Evolutionary conservation across 805 yeast genomes (phyloP), one percentile per base, ranked within the genome.

Genomic region (Barnettozyma siamensis): DNA sequence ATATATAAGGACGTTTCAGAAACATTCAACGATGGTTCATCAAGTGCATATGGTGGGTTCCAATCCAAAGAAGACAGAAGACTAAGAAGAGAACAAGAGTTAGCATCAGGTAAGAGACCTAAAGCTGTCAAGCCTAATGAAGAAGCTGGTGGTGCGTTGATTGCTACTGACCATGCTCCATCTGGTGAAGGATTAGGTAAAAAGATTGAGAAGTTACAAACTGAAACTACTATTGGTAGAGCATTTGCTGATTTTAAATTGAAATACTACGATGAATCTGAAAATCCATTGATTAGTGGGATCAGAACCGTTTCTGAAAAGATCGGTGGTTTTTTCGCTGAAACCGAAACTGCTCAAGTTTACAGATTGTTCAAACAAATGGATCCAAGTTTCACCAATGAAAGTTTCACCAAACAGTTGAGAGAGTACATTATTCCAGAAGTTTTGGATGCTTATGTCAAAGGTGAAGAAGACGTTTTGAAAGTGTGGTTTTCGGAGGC

Each of bases 401-500:
- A 87, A 45, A 77, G 73, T 44, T 89, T 93, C 69, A 75, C 82
- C 48, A 78, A 74, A 51, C 89, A 91, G 44, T 72, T 91, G 57
- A 83, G 98, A 62, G 91, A 88, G 57, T 93, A 81, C 65, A 86
- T 93, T 48, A 78, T 93, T 42, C 99, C 99, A 10, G 99, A 93
- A 64, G 78, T 93, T 28, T 70, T 93, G 57, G 99, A 93, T 58
- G 97, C 98, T 7, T 89, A 88, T 65, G 87, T 87, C 45, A 83
- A 83, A 53, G 96, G 96, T 50, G 97, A 93, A 54, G 91, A 81
- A 48, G 73, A 72, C 38, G 81, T 81, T 17, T 73, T 93, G 60
- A 86, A 89, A 63, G 68, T 71, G 54, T 93, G 99, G 99, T 77
- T 93, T 45, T 82, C 94, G 37, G 99, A 93, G 66, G 98, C 98